phyloP scores from a whole-genome alignment of 176 grass and related monocot genomes.

The Juncus inflexus region DNA sequence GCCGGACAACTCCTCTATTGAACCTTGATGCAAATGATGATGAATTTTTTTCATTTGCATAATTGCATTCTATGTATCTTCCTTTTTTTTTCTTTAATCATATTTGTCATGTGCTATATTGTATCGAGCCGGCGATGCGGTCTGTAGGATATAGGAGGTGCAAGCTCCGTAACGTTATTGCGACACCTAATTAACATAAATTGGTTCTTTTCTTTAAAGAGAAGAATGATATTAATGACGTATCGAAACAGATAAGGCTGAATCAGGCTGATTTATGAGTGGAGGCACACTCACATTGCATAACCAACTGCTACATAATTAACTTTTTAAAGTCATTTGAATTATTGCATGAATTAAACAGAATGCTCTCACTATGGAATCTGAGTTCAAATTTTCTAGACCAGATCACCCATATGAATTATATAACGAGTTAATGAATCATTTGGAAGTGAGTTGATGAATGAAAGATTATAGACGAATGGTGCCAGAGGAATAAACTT shows the following conservation, averaged over 20 bases:
- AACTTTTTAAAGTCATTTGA: not conserved
- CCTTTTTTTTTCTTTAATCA: too few species aligned
- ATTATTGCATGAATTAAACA: not conserved
- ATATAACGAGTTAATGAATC: not conserved
- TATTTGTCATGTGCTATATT: not conserved
- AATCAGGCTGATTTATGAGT: constrained; percentile 30
- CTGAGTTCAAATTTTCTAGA: too few species aligned
- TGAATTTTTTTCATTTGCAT: not conserved
- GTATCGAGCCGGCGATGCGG: not conserved
- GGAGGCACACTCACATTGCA: constrained; percentile 21
- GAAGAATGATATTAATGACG: constrained; percentile 15
- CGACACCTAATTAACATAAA: not conserved
- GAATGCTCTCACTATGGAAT: not conserved
- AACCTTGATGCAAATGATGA: not conserved
- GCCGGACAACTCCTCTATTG: too few species aligned
- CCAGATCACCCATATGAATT: not conserved
- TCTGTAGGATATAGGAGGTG: too few species aligned
- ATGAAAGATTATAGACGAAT: not conserved
- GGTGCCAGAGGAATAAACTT: not conserved
- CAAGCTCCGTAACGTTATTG: not conserved
- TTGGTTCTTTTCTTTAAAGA: constrained; percentile 12
- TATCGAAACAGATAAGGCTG: not conserved
- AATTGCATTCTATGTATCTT: not conserved
- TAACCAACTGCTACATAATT: constrained; percentile 23
- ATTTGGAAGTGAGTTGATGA: not conserved